These are phyloP conservation scores for Trichoderma atroviride DNA, from an alignment of 2,329 filamentous ascomycete genomes.

Conservation along the genomic window DNA sequence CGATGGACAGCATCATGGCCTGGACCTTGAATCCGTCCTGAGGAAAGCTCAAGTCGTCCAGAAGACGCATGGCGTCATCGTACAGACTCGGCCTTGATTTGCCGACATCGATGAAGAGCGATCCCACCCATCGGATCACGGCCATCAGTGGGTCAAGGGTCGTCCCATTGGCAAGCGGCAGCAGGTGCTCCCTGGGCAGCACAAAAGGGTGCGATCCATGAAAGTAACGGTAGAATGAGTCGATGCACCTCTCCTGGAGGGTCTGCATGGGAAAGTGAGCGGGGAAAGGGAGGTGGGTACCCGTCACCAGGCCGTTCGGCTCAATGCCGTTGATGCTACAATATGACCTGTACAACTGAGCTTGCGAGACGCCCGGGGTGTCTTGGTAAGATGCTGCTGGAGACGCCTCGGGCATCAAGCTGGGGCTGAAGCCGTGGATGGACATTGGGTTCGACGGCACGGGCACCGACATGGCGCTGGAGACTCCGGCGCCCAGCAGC, in stretches of 20 bases:
- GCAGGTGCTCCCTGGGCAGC: slow-evolving; percentile 55
- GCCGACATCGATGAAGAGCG: slow-evolving; percentile 55
- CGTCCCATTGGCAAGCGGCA: slow-evolving; percentile 52
- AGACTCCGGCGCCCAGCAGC: slow-evolving; percentile 32
- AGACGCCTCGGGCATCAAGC: slow-evolving; percentile 25
- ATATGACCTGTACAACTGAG: slow-evolving; percentile 47
- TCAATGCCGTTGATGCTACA: slow-evolving; percentile 35
- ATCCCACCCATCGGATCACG: slow-evolving; percentile 60
- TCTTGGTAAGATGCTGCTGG: slow-evolving; percentile 32
- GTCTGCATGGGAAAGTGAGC: slow-evolving; percentile 36
- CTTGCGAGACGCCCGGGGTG: slow-evolving; percentile 31
- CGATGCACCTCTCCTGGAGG: slow-evolving; percentile 56
- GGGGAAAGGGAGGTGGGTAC: slow-evolving; percentile 27
- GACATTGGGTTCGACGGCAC: slow-evolving; percentile 15
- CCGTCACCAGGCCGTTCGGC: slow-evolving; percentile 28
- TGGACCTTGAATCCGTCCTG: slow-evolving; percentile 71
- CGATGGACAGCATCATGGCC: slow-evolving; percentile 73
- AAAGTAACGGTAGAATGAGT: slow-evolving; percentile 62
- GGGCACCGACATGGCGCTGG: slow-evolving; percentile 20
- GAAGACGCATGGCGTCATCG: slow-evolving; percentile 59
- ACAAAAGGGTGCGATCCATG: slow-evolving; percentile 61
- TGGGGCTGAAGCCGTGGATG: slow-evolving; percentile 24
- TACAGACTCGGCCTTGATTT: slow-evolving; percentile 53
- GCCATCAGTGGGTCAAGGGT: slow-evolving; percentile 54
- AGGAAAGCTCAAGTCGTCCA: slow-evolving; percentile 50